Evolutionary conservation across 2,329 filamentous ascomycete genomes (phyloP).

Genomic region (Dendrostoma leiphaemia): DNA sequence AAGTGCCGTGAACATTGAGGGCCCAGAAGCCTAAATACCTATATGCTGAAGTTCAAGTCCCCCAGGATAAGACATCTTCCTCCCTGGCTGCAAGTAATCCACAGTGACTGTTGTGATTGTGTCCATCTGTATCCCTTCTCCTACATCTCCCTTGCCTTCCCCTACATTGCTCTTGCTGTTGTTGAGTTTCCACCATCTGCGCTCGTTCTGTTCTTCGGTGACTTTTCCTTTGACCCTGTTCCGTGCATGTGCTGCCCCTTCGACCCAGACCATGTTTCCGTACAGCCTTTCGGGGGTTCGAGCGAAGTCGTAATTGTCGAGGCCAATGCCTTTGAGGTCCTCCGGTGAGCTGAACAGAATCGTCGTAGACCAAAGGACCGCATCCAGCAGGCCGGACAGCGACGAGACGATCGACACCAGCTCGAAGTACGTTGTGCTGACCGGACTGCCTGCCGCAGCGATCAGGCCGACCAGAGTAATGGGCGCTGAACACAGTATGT

Average conservation of each 20-base stretch:
- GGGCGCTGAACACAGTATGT: conserved; percentile 66
- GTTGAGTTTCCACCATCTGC: conserved; percentile 12
- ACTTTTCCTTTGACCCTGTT: not conserved
- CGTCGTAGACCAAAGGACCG: conserved; percentile 51
- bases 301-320: conserved; percentile 52
- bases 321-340: conserved; percentile 43
- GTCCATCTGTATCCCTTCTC: conserved; percentile 27
- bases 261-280: conserved; percentile 39
- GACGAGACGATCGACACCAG: not conserved
- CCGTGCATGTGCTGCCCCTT: conserved; percentile 22
- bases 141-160: not conserved
- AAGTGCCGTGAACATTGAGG: no score
- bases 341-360: conserved; percentile 42
- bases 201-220: not conserved
- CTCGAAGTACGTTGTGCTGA: not conserved
- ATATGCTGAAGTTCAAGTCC: no score
- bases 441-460: conserved; percentile 52
- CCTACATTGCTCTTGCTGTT: conserved; percentile 3
- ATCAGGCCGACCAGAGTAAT: conserved; percentile 59
- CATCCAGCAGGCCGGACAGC: conserved; percentile 56
- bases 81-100: conserved; percentile 14
- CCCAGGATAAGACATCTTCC: not conserved
- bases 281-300: conserved; percentile 36
- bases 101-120: conserved; percentile 31
- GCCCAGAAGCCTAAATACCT: no score